These are phyloP conservation scores for Phalaenopsis hybrid DNA, from an alignment of 116 monocot genomes.

Conservation along the genomic window DNA sequence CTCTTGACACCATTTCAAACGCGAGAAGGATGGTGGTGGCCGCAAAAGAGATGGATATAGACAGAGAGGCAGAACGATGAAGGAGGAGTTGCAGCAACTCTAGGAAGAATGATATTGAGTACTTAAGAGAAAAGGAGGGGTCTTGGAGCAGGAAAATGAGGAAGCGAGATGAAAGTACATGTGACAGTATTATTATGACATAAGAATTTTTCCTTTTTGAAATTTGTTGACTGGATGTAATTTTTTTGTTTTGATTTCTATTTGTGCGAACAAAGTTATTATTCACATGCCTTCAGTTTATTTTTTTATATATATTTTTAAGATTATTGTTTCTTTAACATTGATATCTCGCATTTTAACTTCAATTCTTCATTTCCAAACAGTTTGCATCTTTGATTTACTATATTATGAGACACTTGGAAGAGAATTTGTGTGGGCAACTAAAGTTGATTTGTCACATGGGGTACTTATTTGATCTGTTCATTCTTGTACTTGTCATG, in stretches of 20 bases:
- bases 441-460: neutral
- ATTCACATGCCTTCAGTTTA: neutral
- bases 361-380: neutral
- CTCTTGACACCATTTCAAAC: constrained; percentile 2
- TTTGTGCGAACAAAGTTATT: neutral
- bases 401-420: neutral
- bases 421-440: neutral
- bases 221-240: neutral
- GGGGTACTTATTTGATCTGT: neutral
- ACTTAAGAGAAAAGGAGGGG: constrained; percentile 10
- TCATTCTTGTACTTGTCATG: neutral
- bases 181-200: neutral
- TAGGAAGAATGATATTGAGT: neutral
- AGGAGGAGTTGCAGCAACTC: constrained; percentile 5
- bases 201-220: neutral
- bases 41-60: constrained; percentile 5
- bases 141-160: constrained; percentile 19
- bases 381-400: neutral
- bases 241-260: neutral
- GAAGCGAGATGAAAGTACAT: constrained; percentile 23
- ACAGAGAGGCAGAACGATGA: neutral
- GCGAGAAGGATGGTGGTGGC: neutral
- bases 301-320: neutral
- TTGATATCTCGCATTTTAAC: neutral
- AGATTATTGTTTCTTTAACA: neutral